Base-by-base conservation (phyloP, 2,329 filamentous ascomycete species). In the Fusarium sp. region DNA sequence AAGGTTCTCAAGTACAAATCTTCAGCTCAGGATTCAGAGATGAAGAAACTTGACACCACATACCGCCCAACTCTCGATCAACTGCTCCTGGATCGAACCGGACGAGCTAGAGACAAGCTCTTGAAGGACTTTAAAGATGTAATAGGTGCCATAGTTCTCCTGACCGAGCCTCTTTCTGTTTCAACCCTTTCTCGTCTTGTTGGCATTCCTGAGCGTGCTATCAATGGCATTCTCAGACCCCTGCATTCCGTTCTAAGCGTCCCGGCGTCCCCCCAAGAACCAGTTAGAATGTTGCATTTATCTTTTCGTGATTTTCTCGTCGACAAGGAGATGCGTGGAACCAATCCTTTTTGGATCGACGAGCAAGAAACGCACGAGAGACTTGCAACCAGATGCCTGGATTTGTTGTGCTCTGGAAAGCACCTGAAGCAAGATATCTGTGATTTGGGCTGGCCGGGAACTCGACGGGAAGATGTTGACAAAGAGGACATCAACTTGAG, bases 301-400 rank as follows among this genome's bases (percentile, higher is more conserved):
- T 84, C 82, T 0, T 85, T 85, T 57, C 80, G 79, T 20, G 82
- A 85, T 63, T 84, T 84, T 74, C 79, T 86, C 2, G 29, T 82
- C 4, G 77, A 84, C 64, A 57, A 70, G 1, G 65, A 77, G 16
- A 81, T 78, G 66, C 67, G 70, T 4, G 69, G 45, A 0, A 74
- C 42, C n/a, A 78, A 79, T 36, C 70, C 54, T 0, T 85, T 86
- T 75, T 82, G 82, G 81, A 69, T 85, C 50, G 75, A 86, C 50
- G 81, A 84, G 62, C 77, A 60, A 65, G 22, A 75, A 16, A 73
- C 78, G 8, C 81, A 87, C 62, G 11, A 70, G 8, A 72, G 52
- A 20, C 69, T 87, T 10, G 81, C 81, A 5, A 59, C 14, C 5
- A 33, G 20, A 4, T 73, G 70, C 16, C 18, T 73, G 9, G 9